These are phyloP conservation scores for Malbranchea cinnamomea DNA, from an alignment of 2,329 filamentous ascomycete genomes.

Conservation along the genomic window DNA sequence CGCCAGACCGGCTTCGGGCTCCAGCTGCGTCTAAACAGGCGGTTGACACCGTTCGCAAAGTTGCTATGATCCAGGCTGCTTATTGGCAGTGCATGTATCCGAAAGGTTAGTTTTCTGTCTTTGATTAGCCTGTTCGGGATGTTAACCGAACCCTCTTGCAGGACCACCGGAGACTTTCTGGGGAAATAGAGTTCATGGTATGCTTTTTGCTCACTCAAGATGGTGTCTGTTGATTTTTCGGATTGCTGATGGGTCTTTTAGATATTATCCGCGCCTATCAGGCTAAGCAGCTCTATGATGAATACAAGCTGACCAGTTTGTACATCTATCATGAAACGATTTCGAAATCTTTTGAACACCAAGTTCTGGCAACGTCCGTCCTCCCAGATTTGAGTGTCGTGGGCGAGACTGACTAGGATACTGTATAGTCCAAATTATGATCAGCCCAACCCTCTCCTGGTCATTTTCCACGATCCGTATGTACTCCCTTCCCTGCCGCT, in stretches of 20 bases:
- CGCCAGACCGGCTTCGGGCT: constrained; percentile 48
- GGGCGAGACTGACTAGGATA: background rate
- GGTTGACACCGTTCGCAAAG: constrained; percentile 42
- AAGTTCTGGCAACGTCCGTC: constrained; percentile 61
- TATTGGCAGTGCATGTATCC: constrained; percentile 86
- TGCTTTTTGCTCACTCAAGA: background rate
- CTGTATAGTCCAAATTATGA: constrained; percentile 45
- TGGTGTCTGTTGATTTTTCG: background rate
- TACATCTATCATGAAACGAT: constrained; percentile 61
- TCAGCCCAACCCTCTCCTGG: constrained; percentile 51
- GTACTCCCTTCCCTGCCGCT: constrained; percentile 19
- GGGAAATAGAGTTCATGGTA: constrained; percentile 48
- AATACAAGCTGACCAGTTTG: constrained; percentile 63
- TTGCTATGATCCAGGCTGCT: constrained; percentile 42
- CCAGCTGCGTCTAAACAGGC: constrained; percentile 35
- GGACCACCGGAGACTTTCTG: constrained; percentile 15
- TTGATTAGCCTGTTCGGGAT: background rate
- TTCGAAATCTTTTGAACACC: constrained; percentile 67
- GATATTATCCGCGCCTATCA: constrained; percentile 71
- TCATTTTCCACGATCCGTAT: constrained; percentile 85
- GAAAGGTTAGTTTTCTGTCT: constrained; percentile 28
- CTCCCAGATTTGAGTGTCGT: background rate
- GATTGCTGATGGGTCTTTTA: constrained; percentile 14
- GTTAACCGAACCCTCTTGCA: constrained; percentile 2
- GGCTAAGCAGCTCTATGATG: constrained; percentile 52